Base-by-base conservation (phyloP, 257 asterid genomes). In the Forsythia viridissima region DNA sequence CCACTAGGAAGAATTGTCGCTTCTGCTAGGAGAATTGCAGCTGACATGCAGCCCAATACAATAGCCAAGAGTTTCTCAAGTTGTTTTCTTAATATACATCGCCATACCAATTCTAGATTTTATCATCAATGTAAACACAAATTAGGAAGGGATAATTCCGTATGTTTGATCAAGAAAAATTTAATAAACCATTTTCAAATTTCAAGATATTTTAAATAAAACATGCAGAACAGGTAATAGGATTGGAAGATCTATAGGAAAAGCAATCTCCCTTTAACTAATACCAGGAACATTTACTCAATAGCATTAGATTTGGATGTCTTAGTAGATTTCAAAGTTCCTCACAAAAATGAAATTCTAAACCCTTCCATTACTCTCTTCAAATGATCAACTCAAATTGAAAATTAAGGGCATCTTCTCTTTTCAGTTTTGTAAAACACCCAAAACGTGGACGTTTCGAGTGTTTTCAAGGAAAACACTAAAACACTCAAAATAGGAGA, bases 11-110 rank as follows among this genome's bases (percentile, higher is more conserved):
- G 86, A 73, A 92, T 87, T 52, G 97, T 92, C 84, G 96, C 96
- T 89, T 92, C 97, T 4, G 97, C 97, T 0, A 91, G 84, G 79
- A 92, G 97, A 82, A 89, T 91, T 74, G 97, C 93, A 75, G 75
- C 91, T 8, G 94, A 88, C 86, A 92, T 85, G 89, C 90, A 86
- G 79, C 97, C 97, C 88, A 91, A 82, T 39, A 87, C 13, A 71
- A 92, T 69, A 16, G 97, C 94, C 83, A 87, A 76, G 84, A 84
- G 71, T 85, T 85, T 92, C 84, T 85, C 82, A 55, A 92, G 90
- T 73, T 88, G 94, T 82, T 87, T 90, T 73, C 79, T 85, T 66
- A 90, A 57, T 39, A 92, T 85, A 80, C 96, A 90, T 20, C 92
- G 90, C 97, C 97, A 92, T 74, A 92, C 76, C 81, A 92, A 40